Conservation (phyloP, 257 asterid species). For the Anisodus tanguticus region DNA sequence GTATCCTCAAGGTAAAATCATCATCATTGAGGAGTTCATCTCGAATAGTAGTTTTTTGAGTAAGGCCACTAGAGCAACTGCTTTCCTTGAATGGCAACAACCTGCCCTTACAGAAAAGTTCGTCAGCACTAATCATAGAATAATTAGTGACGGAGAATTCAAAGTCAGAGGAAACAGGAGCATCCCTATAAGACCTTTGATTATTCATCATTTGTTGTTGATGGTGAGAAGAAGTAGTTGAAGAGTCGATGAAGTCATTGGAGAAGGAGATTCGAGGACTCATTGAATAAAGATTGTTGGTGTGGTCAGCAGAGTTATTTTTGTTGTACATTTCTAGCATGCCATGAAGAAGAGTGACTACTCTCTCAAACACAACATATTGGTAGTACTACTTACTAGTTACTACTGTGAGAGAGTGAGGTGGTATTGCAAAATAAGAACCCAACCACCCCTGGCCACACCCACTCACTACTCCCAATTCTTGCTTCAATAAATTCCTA, state of each 20-base stretch:
- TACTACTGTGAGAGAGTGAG: slow-evolving; percentile 11
- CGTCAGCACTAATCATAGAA: slow-evolving; percentile 87
- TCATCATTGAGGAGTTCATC: slow-evolving; percentile 59
- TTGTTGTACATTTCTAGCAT: slow-evolving; percentile 79
- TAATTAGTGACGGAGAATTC: slow-evolving; percentile 73
- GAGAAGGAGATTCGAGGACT: slow-evolving; percentile 97
- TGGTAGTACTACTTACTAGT: not conserved
- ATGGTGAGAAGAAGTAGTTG: slow-evolving; percentile 16
- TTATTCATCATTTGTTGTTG: slow-evolving; percentile 36
- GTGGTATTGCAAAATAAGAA: slow-evolving; percentile 29
- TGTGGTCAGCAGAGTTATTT: slow-evolving; percentile 39
- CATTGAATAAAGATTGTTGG: slow-evolving; percentile 41
- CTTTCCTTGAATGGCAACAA: slow-evolving; percentile 66
- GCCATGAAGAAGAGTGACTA: slow-evolving; percentile 49
- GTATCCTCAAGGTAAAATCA: slow-evolving; percentile 57
- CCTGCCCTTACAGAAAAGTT: slow-evolving; percentile 77
- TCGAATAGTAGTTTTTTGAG: slow-evolving; percentile 54
- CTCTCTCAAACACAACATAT: not conserved
- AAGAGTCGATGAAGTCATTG: slow-evolving; percentile 69
- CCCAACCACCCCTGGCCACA: slow-evolving; percentile 1
- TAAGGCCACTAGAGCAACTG: slow-evolving; percentile 17
- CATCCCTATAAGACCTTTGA: slow-evolving; percentile 47
- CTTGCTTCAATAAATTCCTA: not conserved
- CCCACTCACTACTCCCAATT: slow-evolving; percentile 17
- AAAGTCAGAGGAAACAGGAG: slow-evolving; percentile 87